Base-by-base conservation (phyloP, 192 early-diverging fungal genomes). In the Umbelopsis isabellina region DNA sequence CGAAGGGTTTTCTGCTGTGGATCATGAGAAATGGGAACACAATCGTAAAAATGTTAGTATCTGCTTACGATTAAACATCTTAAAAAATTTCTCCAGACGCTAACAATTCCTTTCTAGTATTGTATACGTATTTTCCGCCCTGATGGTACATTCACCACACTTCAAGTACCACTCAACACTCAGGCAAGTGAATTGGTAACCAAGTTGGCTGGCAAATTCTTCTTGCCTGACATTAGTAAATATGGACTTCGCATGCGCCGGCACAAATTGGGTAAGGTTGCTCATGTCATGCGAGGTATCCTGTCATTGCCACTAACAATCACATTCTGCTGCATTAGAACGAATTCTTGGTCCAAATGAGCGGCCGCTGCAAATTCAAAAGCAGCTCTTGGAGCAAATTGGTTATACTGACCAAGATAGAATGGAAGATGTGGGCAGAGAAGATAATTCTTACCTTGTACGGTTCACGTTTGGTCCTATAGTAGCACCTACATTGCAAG, bases 391-490 rank as follows among this genome's bases (percentile, higher is more conserved):
- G 50, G 84, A 93, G 72, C 88, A 92, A 75, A 87, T 92, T 69
- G 95, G 95, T 21, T 95, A 97, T 68, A 84, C 85, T 13, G 86
- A 86, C 23, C 78, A 85, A 48, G 94, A 97, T 77, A 88, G 86
- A 69, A 83, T 95, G 10, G 90, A 93, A 52, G 83, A 91, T 33
- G 79, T 94, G 22, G 92, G 92, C 4, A 81, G 94, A 53, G 94
- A 95, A 67, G 93, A 95, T 73, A 94, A 93, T 79, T 92, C 91
- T 48, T 94, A 94, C 47, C 71, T 94, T 20, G 89, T 88, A 76
- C 87, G 92, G n/a, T 94, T 95, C 70, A 88, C 88, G 4, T 88
- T 95, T 75, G 81, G 77, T 12, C 75, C 81, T 18, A 81, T 71
- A 23, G 68, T 72, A 18, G 67, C 74, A 0, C 78, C 73, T 3